Evolutionary conservation across 106 monocot species (phyloP), one percentile per base, ranked within the genome.

Genomic region (Platanthera guangdongensis): DNA sequence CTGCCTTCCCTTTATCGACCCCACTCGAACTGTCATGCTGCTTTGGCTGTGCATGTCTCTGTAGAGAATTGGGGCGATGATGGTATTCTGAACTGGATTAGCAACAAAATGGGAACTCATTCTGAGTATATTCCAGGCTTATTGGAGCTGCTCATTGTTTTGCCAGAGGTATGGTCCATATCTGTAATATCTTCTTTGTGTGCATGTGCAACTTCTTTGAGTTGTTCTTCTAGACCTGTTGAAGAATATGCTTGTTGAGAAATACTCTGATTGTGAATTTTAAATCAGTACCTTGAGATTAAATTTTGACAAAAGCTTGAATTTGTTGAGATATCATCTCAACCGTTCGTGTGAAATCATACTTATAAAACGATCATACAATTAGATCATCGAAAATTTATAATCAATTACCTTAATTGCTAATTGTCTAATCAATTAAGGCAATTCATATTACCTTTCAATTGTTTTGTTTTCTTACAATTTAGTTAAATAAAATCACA

Each of bases 1-100:
- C 0, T 25, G 25, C 25, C 25, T 25, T 25, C 25, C 25, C 25
- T 25, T 25, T 25, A 25, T 25, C 25, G 25, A 25, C 0, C 25
- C 25, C 25, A 25, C 25, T 25, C 25, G 25, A 25, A 25, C 25
- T 25, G 25, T 0, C 25, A 25, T 81, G 88, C 93, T 86, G 93
- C 96, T 82, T 80, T 94, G 84, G 89, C 93, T 77, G 93, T 97
- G 45, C 96, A 97, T 88, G 90, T 97, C 22, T 86, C 96, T 63
- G 81, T 83, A 28, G 87, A 93, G 79, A 85, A 89, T 65, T 97
- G 96, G 96, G 96, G 96, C 74, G 83, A 71, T 69, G 93, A 91
- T 85, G 96, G 96, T 11, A 89, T 97, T 72, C 78, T 97, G 55
- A 91, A 86, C 76, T 97, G 96, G 96, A 60, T 94, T 50, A 94